Evolutionary conservation across 192 early-diverging fungal genomes (phyloP).

Genomic region (Coemansia sp.): DNA sequence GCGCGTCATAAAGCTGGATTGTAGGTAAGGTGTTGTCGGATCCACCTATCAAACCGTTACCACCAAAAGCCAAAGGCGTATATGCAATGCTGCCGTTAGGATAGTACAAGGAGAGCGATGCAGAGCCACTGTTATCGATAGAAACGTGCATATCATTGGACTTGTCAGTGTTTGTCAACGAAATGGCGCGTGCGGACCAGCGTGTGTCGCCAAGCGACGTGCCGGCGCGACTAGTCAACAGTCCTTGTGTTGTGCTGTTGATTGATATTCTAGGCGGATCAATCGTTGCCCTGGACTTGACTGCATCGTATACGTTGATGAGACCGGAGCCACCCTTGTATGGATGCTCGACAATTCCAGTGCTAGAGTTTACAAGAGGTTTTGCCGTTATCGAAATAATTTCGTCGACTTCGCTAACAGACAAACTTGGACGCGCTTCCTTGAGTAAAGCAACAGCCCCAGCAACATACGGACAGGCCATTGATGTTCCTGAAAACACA

Average conservation of each 20-base stretch:
- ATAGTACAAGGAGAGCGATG: constrained; percentile 43
- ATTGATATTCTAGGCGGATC: constrained; percentile 62
- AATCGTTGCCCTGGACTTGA: constrained; percentile 56
- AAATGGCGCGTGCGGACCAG: constrained; percentile 27
- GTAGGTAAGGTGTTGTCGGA: neutral
- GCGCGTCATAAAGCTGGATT: neutral
- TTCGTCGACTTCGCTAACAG: constrained; percentile 9
- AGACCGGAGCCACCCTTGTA: constrained; percentile 68
- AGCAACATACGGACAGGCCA: constrained; percentile 76
- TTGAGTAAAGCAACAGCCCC: constrained; percentile 68
- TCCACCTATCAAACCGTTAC: neutral
- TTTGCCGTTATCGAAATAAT: constrained; percentile 12
- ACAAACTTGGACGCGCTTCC: constrained; percentile 45
- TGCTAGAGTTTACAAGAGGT: constrained; percentile 10
- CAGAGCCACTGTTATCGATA: constrained; percentile 12
- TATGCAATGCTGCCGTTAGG: constrained; percentile 21
- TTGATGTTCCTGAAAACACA: constrained; percentile 72
- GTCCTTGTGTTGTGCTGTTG: constrained; percentile 26
- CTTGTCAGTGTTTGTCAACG: constrained; percentile 27
- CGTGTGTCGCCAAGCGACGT: neutral
- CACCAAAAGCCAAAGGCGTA: neutral
- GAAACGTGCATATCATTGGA: constrained; percentile 14
- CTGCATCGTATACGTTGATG: constrained; percentile 66
- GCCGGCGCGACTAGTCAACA: neutral
- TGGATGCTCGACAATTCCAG: constrained; percentile 32